Evolutionary conservation across 208 protist species (phyloP), one percentile per base, ranked within the genome.

Genomic region (Acanthamoeba healyi): DNA sequence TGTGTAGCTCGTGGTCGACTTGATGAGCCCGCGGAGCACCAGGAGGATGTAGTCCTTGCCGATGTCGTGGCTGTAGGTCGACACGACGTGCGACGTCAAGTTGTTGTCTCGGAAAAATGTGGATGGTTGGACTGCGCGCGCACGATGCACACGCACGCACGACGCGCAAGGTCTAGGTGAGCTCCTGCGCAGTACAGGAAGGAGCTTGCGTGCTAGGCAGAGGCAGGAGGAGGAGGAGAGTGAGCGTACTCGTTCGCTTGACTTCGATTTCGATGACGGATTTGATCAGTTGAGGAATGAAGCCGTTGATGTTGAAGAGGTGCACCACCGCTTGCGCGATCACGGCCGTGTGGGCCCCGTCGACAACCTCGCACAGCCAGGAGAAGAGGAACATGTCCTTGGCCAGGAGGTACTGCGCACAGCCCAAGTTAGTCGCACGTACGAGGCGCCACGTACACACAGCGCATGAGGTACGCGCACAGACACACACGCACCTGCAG

Each of bases 61-160:
- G n/a, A 42, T 46, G 14, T 34, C 19, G 58, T 90, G 82, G 82
- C 82, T 72, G 56, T 70, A 90, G 0, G 82, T 38, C 40, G 82
- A 72, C 82, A 90, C 34, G 54, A 70, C n/a, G 56, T 90, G 82
- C 9, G 54, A 72, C 38, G 54, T 70, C 54, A 90, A 72, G 54
- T 49, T 90, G 82, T 90, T 90, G 36, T 90, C 82, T 12, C 82
- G 46, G 58, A 90, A 90, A 34, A 90, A 70, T 3, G 82, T 90
- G n/a, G 82, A 44, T 70, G 82, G 82, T 51, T 70, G 51, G 5
- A 65, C 81, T 90, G 51, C 46, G 36, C 22, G 32, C 24, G 32
- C 74, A 84, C n/a, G n/a, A n/a, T n/a, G n/a, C n/a, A 54, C 2
- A 36, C 19, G 32, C 14, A 40, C 22, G 24, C 38, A 81, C 38